These are phyloP conservation scores for Verbascum thapsus DNA, from an alignment of 257 asterid species.

Conservation along the genomic window DNA sequence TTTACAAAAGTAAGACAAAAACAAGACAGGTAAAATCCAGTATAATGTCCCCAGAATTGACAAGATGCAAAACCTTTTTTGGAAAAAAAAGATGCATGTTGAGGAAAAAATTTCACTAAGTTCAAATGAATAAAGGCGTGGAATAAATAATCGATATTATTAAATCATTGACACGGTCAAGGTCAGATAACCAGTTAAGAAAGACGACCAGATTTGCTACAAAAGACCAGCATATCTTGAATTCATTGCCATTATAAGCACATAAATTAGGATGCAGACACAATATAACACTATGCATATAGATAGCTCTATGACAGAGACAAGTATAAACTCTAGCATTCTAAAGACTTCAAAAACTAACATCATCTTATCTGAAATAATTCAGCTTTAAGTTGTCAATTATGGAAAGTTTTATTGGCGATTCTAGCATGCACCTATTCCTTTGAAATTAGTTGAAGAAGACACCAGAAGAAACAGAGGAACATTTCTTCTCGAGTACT, in stretches of 20 bases:
- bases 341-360: background rate
- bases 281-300: conserved; percentile 17
- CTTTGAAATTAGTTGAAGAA: conserved; percentile 16
- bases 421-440: conserved; percentile 10
- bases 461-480: conserved; percentile 5
- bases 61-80: conserved; percentile 16
- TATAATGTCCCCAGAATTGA: conserved; percentile 3
- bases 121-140: conserved; percentile 12
- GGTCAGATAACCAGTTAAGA: no score
- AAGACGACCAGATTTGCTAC: background rate
- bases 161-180: conserved; percentile 2
- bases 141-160: background rate
- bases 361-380: conserved; percentile 5
- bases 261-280: conserved; percentile 1
- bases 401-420: background rate
- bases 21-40: conserved; percentile 8
- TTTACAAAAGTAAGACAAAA: conserved; percentile 1
- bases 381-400: conserved; percentile 3
- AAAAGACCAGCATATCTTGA: background rate
- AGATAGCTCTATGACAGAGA: conserved; percentile 1
- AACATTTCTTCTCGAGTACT: conserved; percentile 22
- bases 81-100: background rate
- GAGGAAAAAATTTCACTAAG: background rate
- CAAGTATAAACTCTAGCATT: background rate
- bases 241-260: conserved; percentile 12